phyloP scores from a whole-genome alignment of 352 stramenopile genomes.

The Phytopythium aichiense region DNA sequence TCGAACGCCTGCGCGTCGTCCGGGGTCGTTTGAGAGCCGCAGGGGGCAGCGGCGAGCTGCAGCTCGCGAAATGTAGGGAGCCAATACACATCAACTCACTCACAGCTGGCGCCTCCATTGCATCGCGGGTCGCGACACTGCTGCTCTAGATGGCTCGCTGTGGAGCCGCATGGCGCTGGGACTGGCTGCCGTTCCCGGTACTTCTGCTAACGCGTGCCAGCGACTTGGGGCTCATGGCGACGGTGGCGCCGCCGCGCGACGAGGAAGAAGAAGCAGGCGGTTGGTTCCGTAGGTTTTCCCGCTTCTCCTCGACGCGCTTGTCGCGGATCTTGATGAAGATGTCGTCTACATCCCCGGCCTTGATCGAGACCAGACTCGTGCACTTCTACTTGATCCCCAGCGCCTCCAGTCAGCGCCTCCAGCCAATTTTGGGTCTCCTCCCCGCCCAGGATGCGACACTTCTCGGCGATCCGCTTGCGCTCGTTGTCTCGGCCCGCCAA shows the following conservation, averaged over 20 bases:
- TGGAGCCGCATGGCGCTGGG: too few relatives aligned
- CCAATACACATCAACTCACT: too few relatives aligned
- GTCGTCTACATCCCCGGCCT: constrained; percentile 76
- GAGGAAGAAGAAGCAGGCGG: background rate
- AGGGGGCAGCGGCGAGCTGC: too few relatives aligned
- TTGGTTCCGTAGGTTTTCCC: constrained; percentile 43
- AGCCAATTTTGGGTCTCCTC: constrained; percentile 79
- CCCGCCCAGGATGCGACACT: constrained; percentile 66
- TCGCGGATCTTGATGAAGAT: constrained; percentile 82
- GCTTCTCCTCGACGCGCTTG: constrained; percentile 77
- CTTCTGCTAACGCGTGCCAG: background rate
- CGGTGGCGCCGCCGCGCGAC: background rate
- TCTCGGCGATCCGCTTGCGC: constrained; percentile 77
- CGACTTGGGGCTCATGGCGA: background rate
- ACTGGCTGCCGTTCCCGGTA: background rate
- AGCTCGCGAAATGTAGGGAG: too few relatives aligned
- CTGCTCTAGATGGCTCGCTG: too few relatives aligned
- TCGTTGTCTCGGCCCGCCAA: constrained; percentile 80
- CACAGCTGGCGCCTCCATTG: too few relatives aligned
- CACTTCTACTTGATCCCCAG: constrained; percentile 80
- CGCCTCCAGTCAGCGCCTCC: constrained; percentile 22
- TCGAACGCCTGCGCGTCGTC: too few relatives aligned
- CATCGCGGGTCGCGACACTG: too few relatives aligned
- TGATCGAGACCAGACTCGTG: constrained; percentile 62
- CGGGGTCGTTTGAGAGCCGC: too few relatives aligned